Evolutionary conservation across 192 early-diverging fungal genomes (phyloP), one percentile per base, ranked within the genome.

Genomic region (Lunasporangiospora selenospora): DNA sequence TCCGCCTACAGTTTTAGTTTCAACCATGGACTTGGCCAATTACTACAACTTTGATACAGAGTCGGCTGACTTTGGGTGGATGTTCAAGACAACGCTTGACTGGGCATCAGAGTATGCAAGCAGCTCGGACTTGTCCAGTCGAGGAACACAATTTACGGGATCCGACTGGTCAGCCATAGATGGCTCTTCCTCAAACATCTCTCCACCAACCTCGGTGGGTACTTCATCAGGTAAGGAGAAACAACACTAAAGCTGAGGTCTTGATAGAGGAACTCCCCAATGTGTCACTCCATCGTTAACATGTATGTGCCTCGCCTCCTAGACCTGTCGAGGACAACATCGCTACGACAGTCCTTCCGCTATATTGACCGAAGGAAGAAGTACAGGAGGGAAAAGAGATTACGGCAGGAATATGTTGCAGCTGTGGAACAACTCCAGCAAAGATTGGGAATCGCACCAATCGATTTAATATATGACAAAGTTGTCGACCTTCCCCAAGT

Each of bases 391-490:
- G 69, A 73, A 24, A 73, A 73, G 19, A 33, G 53, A 7, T 16
- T 73, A 6, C 37, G 69, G 9, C 69, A 63, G 26, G 69, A 73
- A 0, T 73, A 63, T 47, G 55, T 73, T 1, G 60, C 55, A 6
- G 69, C 69, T 8, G 55, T 58, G 0, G 60, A 62, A 13, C 53
- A 56, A 10, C 12, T 73, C 13, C 69, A 73, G 40, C 53, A 29
- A 10, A 56, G 55, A 39, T 31, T 73, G 3, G 69, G 69, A 0
- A 63, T 56, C 34, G 47, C 69, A 15, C 61, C 69, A 0, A 73
- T 73, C n/a, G 54, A 73, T 12, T 36, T 73, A 16, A n/a, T 82
- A n/a, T 70, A 77, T 44, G 78, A 82, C 30, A 66, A 65, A 34
- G 78, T 82, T 0, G 55, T 82, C 3, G 58, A 67, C 27, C 45